Evolutionary conservation across 495 filamentous ascomycete genomes (phyloP), one percentile per base, ranked within the genome.

Genomic region (Penicillium paxilli): DNA sequence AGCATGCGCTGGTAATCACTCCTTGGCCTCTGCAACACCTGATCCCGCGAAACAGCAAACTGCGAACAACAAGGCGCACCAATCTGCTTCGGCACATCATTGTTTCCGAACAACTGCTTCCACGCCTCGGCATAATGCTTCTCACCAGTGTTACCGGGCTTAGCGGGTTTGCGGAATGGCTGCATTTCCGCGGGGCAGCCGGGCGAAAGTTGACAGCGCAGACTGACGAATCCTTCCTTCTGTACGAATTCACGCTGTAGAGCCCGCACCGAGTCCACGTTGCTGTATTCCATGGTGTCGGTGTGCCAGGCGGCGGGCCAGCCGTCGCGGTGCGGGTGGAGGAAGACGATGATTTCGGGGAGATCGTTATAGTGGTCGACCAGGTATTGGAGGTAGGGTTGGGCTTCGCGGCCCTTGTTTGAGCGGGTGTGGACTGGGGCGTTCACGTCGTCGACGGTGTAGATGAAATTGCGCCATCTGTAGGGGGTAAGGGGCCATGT

Each of bases 31-130:
- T 67, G 59, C 0, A 63, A 65, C 0, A 90, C 72, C 51, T 76
- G 74, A 0, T 81, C 79, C 12, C 77, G 63, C 10, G 80, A 80
- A 2, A 88, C 85, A 1, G 82, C 86, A 51, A 90, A 90, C 65
- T 89, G 87, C 51, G 84, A 82, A 64, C 86, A 90, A 59, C 87
- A 90, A 4, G 81, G 71, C 1, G 72, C 77, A 0, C 66, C 81
- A 4, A 89, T 67, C 2, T 70, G 55, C 4, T 71, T 64, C 9
- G 82, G 80, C 2, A 82, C 68, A 1, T 77, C 53, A 61, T 55
- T 66, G 26, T 72, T 72, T 42, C 60, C 57, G 54, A 78, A 79
- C 5, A 80, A 45, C 53, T 72, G 71, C 55, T 68, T 50, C 73
- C 74, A 80, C 9, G 76, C 73, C 17, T 69, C 58, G 9, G 71